Evolutionary conservation across 495 filamentous ascomycete genomes (phyloP).

Genomic region (Lentithecium fluviatile): DNA sequence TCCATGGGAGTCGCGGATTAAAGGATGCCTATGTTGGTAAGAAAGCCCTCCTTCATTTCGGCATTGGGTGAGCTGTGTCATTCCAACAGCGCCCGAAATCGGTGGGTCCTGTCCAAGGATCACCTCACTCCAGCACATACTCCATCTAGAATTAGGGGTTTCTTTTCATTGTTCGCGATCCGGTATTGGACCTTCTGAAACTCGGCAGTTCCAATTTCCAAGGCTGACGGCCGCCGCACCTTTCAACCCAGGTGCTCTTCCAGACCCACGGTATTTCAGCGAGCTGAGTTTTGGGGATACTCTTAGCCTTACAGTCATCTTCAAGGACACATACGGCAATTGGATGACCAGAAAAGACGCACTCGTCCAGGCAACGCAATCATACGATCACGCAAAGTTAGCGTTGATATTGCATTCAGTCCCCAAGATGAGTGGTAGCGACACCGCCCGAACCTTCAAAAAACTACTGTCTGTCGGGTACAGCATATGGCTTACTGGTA

Average conservation of each 20-base stretch:
- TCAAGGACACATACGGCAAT: slow-evolving; percentile 25
- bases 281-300: slow-evolving; percentile 18
- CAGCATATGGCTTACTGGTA: slow-evolving; percentile 22
- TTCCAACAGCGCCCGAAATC: slow-evolving; percentile 24
- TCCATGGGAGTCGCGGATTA: slow-evolving; percentile 35
- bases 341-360: slow-evolving; percentile 12
- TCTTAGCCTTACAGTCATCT: slow-evolving; percentile 29
- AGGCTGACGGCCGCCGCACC: slow-evolving; percentile 28
- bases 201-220: slow-evolving; percentile 28
- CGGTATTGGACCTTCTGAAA: slow-evolving; percentile 4
- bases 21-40: slow-evolving; percentile 33
- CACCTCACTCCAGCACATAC: slow-evolving; percentile 14
- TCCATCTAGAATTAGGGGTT: slow-evolving; percentile 5
- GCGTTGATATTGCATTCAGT: slow-evolving; percentile 27
- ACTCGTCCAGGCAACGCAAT: slow-evolving; percentile 7
- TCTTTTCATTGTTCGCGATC: neutral
- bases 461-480: slow-evolving; percentile 19
- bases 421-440: slow-evolving; percentile 2
- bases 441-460: slow-evolving; percentile 5
- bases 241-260: slow-evolving; percentile 34
- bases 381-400: slow-evolving; percentile 17
- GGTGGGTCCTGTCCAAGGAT: slow-evolving; percentile 10
- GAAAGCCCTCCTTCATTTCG: slow-evolving; percentile 21
- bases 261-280: slow-evolving; percentile 25
- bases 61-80: slow-evolving; percentile 16